Percentiles rank a stretch among this genome's conserved stretches.
phyloP scores from a whole-genome alignment of 768 basidiomycete genomes.

The Kwoniella bestiolae region DNA sequence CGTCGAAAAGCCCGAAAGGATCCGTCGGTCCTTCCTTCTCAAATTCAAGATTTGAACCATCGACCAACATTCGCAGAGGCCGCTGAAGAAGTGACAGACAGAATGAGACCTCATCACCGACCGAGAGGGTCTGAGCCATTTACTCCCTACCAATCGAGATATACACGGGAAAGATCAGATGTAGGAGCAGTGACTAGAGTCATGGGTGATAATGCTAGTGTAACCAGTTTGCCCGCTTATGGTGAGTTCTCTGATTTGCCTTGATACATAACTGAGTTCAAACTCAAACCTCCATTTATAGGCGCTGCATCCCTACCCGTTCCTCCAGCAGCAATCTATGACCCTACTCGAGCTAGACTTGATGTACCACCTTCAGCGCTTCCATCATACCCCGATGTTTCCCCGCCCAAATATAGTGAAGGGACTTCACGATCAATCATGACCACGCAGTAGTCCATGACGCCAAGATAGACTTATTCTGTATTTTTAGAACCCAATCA shows the following conservation, averaged over 20 bases:
- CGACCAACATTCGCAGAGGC: slow-evolving; percentile 7
- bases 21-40: slow-evolving; percentile 8
- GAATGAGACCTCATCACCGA: not conserved
- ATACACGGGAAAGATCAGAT: not conserved
- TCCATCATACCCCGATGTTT: not conserved
- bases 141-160: not conserved
- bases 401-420: slow-evolving; percentile 11
- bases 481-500: too few species aligned
- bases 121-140: not conserved
- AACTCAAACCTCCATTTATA: not conserved
- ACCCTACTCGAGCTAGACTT: slow-evolving; percentile 4
- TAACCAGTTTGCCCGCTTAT: slow-evolving; percentile 24
- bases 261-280: not conserved
- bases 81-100: slow-evolving; percentile 8
- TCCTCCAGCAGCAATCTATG: slow-evolving; percentile 9
- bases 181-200: slow-evolving; percentile 14
- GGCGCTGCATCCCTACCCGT: slow-evolving; percentile 16
- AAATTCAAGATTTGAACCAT: slow-evolving; percentile 4
- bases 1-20: not conserved
- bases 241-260: slow-evolving; percentile 16
- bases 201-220: slow-evolving; percentile 1
- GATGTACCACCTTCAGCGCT: not conserved
- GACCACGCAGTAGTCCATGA: too few species aligned
- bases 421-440: not conserved
- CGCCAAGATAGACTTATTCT: too few species aligned